A percentile compares a stretch with the other conserved stretches of the same genome.
phyloP scores from a whole-genome alignment of 768 basidiomycete species.

The Sporobolomyces pararoseus region DNA sequence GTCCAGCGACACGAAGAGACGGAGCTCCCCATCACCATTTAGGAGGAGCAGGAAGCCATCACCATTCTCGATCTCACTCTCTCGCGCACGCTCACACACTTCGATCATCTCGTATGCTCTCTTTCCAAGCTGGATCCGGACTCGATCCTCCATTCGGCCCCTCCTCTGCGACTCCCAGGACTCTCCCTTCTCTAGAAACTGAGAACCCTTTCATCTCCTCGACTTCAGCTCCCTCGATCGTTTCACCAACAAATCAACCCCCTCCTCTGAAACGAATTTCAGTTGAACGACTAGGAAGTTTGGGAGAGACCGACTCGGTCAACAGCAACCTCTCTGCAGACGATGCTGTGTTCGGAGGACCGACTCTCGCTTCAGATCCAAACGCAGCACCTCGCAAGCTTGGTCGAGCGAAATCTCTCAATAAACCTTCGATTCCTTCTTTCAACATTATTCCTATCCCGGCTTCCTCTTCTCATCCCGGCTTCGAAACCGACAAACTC shows the following conservation, averaged over 20 bases:
- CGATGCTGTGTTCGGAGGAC: constrained; percentile 36
- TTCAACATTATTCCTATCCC: constrained; percentile 35
- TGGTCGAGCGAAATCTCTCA: constrained; percentile 29
- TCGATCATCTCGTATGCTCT: constrained; percentile 33
- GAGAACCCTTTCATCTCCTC: constrained; percentile 23
- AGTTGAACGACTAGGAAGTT: constrained; percentile 26
- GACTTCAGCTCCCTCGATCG: neutral
- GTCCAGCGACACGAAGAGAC: constrained; percentile 15
- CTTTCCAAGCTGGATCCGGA: constrained; percentile 6
- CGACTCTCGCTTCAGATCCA: neutral
- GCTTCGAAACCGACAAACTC: constrained; percentile 33
- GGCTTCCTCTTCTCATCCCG: constrained; percentile 34
- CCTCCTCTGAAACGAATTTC: constrained; percentile 39
- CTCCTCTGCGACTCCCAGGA: constrained; percentile 12
- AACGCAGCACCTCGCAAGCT: constrained; percentile 18
- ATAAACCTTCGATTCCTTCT: constrained; percentile 27
- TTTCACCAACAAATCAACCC: constrained; percentile 3
- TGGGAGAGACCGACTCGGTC: constrained; percentile 23
- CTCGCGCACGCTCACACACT: constrained; percentile 39
- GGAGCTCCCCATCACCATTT: neutral
- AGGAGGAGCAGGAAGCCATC: neutral
- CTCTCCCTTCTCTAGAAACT: neutral
- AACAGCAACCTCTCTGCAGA: constrained; percentile 15
- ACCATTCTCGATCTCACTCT: constrained; percentile 22
- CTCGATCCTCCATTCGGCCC: neutral